These are phyloP conservation scores for Jaltomata sinuosa DNA, from an alignment of 257 asterid genomes.

Conservation along the genomic window DNA sequence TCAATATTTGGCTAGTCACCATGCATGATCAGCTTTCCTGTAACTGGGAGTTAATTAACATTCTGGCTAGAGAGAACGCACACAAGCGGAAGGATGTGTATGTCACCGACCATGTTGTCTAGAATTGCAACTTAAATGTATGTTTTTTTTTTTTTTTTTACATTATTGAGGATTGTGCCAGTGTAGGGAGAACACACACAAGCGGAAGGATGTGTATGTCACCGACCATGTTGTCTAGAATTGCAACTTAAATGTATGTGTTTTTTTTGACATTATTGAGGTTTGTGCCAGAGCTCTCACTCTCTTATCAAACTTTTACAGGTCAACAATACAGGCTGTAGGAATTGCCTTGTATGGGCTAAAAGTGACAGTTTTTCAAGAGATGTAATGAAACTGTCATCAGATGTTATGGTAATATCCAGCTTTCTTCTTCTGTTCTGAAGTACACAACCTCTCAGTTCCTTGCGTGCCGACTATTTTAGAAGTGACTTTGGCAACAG, in stretches of 20 bases:
- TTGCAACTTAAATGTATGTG: neutral
- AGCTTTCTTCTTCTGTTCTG: neutral
- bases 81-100: neutral
- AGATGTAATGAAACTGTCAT: constrained; percentile 53
- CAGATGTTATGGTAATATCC: constrained; percentile 46
- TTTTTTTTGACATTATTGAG: neutral
- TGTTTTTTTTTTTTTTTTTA: neutral
- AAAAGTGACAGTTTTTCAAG: constrained; percentile 89
- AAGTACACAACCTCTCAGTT: neutral
- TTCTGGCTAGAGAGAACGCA: neutral
- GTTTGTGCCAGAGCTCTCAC: neutral
- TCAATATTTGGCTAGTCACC: neutral
- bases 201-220: neutral
- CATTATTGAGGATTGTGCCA: neutral
- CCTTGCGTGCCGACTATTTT: neutral
- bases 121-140: neutral
- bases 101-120: neutral
- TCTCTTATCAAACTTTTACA: constrained; percentile 22
- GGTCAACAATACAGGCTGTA: constrained; percentile 58
- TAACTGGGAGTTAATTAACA: neutral
- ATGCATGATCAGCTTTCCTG: neutral
- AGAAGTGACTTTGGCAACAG: neutral
- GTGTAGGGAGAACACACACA: too few species aligned
- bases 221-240: neutral
- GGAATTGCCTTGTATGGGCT: constrained; percentile 87